Evolutionary conservation across 495 filamentous ascomycete genomes (phyloP).

Genomic region (Aspergillus nanangensis): DNA sequence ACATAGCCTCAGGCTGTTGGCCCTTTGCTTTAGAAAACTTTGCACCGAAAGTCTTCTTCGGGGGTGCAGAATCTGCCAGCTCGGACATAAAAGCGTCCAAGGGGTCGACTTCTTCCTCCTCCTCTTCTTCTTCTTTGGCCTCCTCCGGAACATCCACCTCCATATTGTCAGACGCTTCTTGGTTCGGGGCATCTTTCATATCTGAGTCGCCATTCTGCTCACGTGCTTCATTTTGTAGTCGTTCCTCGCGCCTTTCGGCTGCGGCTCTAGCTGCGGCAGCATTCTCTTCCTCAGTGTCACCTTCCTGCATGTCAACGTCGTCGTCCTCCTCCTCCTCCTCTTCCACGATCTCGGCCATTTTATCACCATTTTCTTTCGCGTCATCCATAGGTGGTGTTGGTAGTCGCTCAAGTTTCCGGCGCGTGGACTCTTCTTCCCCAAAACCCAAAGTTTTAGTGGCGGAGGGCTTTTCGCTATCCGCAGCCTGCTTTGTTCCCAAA

Average conservation of each 20-base stretch:
- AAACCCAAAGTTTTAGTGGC: constrained; percentile 75
- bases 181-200: constrained; percentile 45
- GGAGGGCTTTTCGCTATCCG: constrained; percentile 61
- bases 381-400: constrained; percentile 68
- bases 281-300: constrained; percentile 79
- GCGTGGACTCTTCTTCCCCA: constrained; percentile 79
- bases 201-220: constrained; percentile 27
- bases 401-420: constrained; percentile 83
- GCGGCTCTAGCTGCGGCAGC: constrained; percentile 79
- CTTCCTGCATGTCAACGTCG: constrained; percentile 68
- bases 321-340: constrained; percentile 64
- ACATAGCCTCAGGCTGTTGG: constrained; percentile 76
- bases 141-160: constrained; percentile 36
- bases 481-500: constrained; percentile 58
- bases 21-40: constrained; percentile 43
- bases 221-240: constrained; percentile 49
- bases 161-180: constrained; percentile 22
- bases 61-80: constrained; percentile 53
- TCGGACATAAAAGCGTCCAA: constrained; percentile 94
- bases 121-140: constrained; percentile 53
- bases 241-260: constrained; percentile 69
- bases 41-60: constrained; percentile 32
- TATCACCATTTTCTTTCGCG: constrained; percentile 56
- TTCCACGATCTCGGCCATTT: too few species aligned
- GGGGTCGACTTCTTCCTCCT: constrained; percentile 81